These are phyloP conservation scores for Carex myosuroides DNA, from an alignment of 176 grass and related monocot genomes.

Conservation along the genomic window DNA sequence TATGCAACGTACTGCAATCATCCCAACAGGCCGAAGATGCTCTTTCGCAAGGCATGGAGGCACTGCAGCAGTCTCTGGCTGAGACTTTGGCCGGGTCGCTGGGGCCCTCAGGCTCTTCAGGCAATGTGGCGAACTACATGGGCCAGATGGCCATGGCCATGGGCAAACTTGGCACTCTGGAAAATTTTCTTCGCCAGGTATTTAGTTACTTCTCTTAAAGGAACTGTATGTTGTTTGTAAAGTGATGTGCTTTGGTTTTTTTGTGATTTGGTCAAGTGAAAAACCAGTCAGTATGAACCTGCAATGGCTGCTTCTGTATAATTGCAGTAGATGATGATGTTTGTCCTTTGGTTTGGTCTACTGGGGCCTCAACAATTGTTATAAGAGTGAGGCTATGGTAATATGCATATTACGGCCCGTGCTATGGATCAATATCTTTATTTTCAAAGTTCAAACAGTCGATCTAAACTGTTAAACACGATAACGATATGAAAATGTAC, in stretches of 20 bases:
- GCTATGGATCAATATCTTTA: too few relatives aligned
- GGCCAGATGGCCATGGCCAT: conserved; percentile 99
- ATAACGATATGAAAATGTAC: too few relatives aligned
- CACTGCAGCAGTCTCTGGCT: conserved; percentile 88
- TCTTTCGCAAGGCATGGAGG: conserved; percentile 99
- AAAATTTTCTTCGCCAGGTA: conserved; percentile 96
- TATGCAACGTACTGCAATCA: conserved; percentile 83
- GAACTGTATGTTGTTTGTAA: background rate
- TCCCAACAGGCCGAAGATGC: conserved; percentile 95
- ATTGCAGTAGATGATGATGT: background rate
- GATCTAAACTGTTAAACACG: too few relatives aligned
- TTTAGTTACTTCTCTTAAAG: background rate
- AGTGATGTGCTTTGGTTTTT: background rate
- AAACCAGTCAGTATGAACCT: background rate
- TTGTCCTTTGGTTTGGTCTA: background rate
- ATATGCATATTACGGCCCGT: too few relatives aligned
- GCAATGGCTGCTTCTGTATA: background rate
- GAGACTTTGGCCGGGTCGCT: conserved; percentile 93
- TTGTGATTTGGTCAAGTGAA: background rate
- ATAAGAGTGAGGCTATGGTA: too few relatives aligned
- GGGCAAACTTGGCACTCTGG: conserved; percentile 96
- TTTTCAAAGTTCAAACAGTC: too few relatives aligned
- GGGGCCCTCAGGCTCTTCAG: conserved; percentile 65
- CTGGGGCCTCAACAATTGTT: background rate
- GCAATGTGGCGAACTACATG: conserved; percentile 97